A percentile compares a stretch with the other conserved stretches of the same genome.
Conservation (phyloP, 768 basidiomycete species). For the Lepiota brunneoincarnata region DNA sequence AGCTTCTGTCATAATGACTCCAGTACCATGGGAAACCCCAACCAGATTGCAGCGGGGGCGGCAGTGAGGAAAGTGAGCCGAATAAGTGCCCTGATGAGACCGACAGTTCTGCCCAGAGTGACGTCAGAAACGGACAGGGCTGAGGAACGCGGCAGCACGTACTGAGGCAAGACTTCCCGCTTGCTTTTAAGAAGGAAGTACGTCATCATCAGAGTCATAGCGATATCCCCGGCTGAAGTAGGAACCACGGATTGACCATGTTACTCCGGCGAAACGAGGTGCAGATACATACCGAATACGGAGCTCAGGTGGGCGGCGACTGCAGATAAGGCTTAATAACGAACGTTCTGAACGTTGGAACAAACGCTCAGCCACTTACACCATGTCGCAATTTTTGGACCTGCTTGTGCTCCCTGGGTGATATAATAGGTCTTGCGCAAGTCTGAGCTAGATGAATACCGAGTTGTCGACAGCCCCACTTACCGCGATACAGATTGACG, state of each 20-base stretch:
- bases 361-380: conserved; percentile 19
- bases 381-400: conserved; percentile 21
- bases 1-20: not conserved
- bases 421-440: conserved; percentile 26
- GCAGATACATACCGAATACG: not conserved
- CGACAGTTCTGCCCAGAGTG: conserved; percentile 19
- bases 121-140: not conserved
- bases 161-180: conserved; percentile 27
- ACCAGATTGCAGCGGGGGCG: conserved; percentile 32
- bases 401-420: conserved; percentile 13
- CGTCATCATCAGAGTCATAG: conserved; percentile 23
- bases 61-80: conserved; percentile 29
- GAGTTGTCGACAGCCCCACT: conserved; percentile 1
- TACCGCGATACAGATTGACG: conserved; percentile 25
- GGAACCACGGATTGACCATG: not conserved
- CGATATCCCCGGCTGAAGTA: conserved; percentile 25
- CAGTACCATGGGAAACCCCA: not conserved
- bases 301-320: conserved; percentile 5
- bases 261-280: too few species aligned
- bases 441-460: not conserved
- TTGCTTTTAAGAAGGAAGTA: conserved; percentile 27
- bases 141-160: not conserved
- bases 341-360: too few species aligned
- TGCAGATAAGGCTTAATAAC: not conserved
- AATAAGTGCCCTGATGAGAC: conserved; percentile 26